Evolutionary conservation across 306 rosid genomes (phyloP).

Genomic region (Crotalaria pallida): DNA sequence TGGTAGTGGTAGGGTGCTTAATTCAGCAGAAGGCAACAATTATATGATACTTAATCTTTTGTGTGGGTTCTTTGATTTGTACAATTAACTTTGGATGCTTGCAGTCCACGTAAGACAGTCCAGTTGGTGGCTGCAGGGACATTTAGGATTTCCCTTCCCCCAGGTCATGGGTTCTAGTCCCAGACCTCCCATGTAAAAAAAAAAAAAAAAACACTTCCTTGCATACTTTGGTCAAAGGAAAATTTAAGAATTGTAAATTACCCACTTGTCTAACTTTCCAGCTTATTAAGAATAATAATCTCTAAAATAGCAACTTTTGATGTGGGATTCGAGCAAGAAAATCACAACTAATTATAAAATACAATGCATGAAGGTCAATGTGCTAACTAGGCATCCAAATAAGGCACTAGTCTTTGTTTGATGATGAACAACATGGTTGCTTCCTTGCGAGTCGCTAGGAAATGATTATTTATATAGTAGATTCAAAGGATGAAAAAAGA

Average conservation of each 20-base stretch:
- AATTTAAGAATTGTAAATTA: background rate
- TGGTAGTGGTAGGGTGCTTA: no score
- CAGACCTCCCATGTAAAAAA: background rate
- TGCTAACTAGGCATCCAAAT: background rate
- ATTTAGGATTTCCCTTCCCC: no score
- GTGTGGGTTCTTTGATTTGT: background rate
- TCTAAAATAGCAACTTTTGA: background rate
- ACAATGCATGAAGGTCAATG: background rate
- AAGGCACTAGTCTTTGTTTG: constrained; percentile 3
- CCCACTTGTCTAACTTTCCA: background rate
- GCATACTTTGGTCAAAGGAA: background rate
- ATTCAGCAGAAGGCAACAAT: background rate
- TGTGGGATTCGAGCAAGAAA: background rate
- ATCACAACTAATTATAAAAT: background rate
- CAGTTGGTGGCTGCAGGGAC: no score
- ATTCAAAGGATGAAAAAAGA: background rate
- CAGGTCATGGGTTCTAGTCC: no score
- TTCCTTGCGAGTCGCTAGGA: background rate
- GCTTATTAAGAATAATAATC: background rate
- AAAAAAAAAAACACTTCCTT: no score
- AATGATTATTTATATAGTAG: background rate
- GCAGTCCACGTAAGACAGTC: no score
- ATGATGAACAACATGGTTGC: background rate
- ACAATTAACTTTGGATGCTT: background rate
- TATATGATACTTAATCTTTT: background rate